A percentile compares a stretch with the other conserved stretches of the same genome.
phyloP scores from a whole-genome alignment of 1,284 basidiomycete species.

The Heterobasidion occidentale region DNA sequence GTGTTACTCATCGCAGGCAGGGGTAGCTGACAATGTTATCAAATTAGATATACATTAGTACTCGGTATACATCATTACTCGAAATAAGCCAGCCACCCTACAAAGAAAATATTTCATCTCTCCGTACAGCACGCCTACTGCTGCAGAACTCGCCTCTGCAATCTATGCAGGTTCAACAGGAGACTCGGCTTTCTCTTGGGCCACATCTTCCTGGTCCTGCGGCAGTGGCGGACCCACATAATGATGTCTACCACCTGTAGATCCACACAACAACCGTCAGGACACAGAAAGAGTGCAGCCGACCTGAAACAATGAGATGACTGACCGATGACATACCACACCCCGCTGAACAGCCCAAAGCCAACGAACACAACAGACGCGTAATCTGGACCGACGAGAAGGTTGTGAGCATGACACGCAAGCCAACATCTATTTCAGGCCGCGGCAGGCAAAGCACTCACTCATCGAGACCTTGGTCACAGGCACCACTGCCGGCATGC shows the following conservation, averaged over 20 bases:
- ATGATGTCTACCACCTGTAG: neutral
- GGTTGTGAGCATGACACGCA: no score
- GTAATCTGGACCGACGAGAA: constrained; percentile 32
- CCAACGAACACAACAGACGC: constrained; percentile 57
- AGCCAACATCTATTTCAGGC: no score
- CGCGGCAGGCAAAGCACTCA: constrained; percentile 15
- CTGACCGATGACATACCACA: constrained; percentile 53
- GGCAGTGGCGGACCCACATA: constrained; percentile 1
- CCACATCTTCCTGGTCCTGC: neutral
- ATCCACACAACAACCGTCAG: neutral
- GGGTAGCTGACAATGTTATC: no score
- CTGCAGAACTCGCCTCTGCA: no score
- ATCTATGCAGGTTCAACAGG: no score
- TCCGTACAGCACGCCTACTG: no score
- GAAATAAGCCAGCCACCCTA: no score
- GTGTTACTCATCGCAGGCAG: no score
- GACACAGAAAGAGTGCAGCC: neutral
- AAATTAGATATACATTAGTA: no score
- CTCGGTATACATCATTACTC: no score
- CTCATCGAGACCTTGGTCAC: constrained; percentile 40
- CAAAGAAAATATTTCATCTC: no score
- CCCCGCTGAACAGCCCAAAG: constrained; percentile 41
- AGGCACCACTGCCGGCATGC: constrained; percentile 48
- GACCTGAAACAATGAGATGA: constrained; percentile 6
- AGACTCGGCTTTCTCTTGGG: neutral